Evolutionary conservation across 257 asterid genomes (phyloP).

Genomic region (Cordia subcordata): DNA sequence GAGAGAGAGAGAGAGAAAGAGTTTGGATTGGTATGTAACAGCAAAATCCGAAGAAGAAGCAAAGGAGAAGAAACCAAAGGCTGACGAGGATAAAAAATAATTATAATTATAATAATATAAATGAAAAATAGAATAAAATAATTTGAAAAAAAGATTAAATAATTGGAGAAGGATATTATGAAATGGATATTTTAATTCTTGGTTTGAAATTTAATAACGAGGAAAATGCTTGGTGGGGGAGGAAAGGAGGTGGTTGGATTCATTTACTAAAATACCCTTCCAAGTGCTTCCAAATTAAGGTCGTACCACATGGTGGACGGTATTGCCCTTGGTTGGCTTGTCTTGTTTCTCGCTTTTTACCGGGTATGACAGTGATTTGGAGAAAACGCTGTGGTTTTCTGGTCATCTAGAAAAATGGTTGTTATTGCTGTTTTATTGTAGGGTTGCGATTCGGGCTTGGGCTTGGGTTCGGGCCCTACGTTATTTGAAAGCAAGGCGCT

Average conservation of each 20-base stretch:
- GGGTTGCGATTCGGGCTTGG: not conserved
- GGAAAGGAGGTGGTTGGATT: conserved; percentile 15
- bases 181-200: not conserved
- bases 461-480: not conserved
- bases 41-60: conserved; percentile 58
- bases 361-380: not conserved
- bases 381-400: not conserved
- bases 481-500: not conserved
- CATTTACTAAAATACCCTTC: conserved; percentile 1
- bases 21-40: conserved; percentile 16
- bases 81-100: conserved; percentile 6
- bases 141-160: conserved; percentile 3
- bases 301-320: not conserved
- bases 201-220: not conserved
- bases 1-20: conserved; percentile 19
- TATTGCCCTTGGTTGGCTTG: not conserved
- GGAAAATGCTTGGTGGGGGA: conserved; percentile 23
- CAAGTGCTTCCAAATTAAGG: not conserved
- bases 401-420: not conserved
- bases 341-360: not conserved
- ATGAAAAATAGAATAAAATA: not conserved
- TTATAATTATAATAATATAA: conserved; percentile 5
- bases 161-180: not conserved
- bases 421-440: not conserved
- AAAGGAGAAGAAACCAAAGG: conserved; percentile 59